A percentile compares a stretch with the other conserved stretches of the same genome.
Conservation (phyloP, 2,329 filamentous ascomycete genomes). For the Rhytidhysteron rufulum region DNA sequence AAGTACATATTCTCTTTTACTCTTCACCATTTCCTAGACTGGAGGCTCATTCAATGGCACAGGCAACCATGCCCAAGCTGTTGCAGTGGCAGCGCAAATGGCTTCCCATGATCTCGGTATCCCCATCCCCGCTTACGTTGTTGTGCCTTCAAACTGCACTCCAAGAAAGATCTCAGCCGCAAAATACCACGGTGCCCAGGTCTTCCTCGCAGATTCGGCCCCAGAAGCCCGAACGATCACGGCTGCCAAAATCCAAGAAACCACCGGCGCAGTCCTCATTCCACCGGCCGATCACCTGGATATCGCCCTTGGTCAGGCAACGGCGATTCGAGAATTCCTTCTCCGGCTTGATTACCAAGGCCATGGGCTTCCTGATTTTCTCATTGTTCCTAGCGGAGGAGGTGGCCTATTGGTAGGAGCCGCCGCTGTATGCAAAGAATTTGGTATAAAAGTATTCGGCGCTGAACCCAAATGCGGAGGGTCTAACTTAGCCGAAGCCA, state of each 20-base stretch:
- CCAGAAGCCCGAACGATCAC: conserved; percentile 1
- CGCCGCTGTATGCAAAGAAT: conserved; percentile 4
- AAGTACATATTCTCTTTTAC: not conserved
- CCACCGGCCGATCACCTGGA: conserved; percentile 9
- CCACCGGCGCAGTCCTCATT: conserved; percentile 6
- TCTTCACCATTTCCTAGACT: not conserved
- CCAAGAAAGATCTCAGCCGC: conserved; percentile 5
- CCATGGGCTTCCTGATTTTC: conserved; percentile 4
- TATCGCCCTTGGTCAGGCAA: conserved; percentile 10
- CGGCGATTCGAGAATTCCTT: conserved; percentile 7
- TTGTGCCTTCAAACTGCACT: conserved; percentile 6
- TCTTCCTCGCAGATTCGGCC: conserved; percentile 2
- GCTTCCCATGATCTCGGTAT: conserved; percentile 1
- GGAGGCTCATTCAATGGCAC: not conserved
- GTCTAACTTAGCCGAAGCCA: conserved; percentile 1
- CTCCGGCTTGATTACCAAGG: conserved; percentile 3
- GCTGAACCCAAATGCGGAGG: conserved; percentile 8
- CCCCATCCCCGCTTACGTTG: conserved; percentile 7
- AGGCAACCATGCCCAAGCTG: conserved; percentile 12
- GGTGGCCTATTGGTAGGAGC: conserved; percentile 11
- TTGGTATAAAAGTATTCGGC: conserved; percentile 7
- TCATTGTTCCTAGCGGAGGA: conserved; percentile 10
- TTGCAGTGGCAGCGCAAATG: conserved; percentile 7
- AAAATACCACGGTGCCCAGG: conserved; percentile 4
- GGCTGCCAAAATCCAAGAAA: conserved; percentile 2